Evolutionary conservation across 345 rosid genomes (phyloP).

Genomic region (Ricinus communis): DNA sequence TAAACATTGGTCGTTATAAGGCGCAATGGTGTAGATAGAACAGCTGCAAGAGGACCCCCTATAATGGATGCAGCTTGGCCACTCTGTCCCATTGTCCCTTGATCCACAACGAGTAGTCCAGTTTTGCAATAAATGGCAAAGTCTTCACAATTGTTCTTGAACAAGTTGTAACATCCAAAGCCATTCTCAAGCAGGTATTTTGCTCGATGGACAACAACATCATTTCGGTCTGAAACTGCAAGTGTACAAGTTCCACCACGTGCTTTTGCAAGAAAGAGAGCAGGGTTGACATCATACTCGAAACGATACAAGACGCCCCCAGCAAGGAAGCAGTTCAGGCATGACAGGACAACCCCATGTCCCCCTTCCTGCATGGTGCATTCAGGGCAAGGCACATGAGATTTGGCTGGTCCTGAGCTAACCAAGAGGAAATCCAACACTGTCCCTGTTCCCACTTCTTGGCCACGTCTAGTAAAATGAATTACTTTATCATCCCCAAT

Average conservation of each 20-base stretch:
- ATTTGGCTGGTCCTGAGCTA: constrained; percentile 68
- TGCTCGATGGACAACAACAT: constrained; percentile 62
- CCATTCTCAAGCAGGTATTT: constrained; percentile 77
- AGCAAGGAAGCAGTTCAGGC: constrained; percentile 84
- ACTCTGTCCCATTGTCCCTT: constrained; percentile 70
- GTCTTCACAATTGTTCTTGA: constrained; percentile 86
- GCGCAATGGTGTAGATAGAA: constrained; percentile 63
- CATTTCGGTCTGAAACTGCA: constrained; percentile 57
- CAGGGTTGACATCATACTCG: constrained; percentile 70
- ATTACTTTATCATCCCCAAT: constrained; percentile 76
- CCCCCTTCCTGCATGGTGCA: constrained; percentile 56
- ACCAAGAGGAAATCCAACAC: constrained; percentile 62
- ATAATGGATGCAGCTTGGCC: constrained; percentile 78
- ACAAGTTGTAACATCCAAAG: constrained; percentile 74
- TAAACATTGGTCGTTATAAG: constrained; percentile 73
- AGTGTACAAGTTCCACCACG: constrained; percentile 95
- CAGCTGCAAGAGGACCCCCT: constrained; percentile 83
- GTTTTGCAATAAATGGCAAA: constrained; percentile 85
- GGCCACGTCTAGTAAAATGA: constrained; percentile 88
- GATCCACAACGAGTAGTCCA: constrained; percentile 60
- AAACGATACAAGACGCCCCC: constrained; percentile 80
- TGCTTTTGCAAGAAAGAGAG: constrained; percentile 77
- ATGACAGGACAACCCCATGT: constrained; percentile 71
- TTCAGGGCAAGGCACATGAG: constrained; percentile 54
- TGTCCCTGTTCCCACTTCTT: constrained; percentile 93